Conservation (phyloP, 2,329 filamentous ascomycete genomes). For the Sporothrix brunneoviolacea region DNA sequence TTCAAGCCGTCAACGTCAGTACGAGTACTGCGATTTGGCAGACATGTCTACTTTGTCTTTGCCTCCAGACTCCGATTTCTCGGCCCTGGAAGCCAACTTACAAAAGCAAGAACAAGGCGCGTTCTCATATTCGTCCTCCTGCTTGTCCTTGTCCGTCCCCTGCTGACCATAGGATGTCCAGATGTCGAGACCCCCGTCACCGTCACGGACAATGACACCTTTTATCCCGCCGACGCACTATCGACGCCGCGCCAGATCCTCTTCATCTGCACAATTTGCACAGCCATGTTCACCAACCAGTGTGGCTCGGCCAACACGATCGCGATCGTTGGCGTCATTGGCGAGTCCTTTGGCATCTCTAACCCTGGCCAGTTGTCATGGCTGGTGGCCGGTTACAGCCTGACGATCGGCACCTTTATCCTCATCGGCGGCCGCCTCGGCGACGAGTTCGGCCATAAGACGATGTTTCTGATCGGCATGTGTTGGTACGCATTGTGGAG, state of each 20-base stretch:
- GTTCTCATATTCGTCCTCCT: no score
- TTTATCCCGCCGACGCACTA: no score
- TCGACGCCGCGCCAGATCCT: constrained; percentile 6
- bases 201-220: no score
- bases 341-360: constrained; percentile 9
- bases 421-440: constrained; percentile 55
- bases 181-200: no score
- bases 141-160: no score
- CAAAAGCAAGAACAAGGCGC: no score
- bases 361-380: constrained; percentile 50
- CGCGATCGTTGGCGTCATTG: constrained; percentile 6
- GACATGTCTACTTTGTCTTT: no score
- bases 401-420: constrained; percentile 36
- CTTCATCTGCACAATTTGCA: constrained; percentile 13
- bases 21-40: no score
- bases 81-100: no score
- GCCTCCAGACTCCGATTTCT: no score
- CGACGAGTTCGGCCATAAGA: constrained; percentile 55
- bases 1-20: no score
- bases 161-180: no score
- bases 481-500: constrained; percentile 62
- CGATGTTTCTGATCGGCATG: constrained; percentile 51
- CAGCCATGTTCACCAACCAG: constrained; percentile 15
- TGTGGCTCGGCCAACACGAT: constrained; percentile 10
- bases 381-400: constrained; percentile 36